Percentiles rank a stretch among this genome's conserved stretches.
Conservation (phyloP, 2,329 filamentous ascomycete species). For the Arthrobotrys megalospora region DNA sequence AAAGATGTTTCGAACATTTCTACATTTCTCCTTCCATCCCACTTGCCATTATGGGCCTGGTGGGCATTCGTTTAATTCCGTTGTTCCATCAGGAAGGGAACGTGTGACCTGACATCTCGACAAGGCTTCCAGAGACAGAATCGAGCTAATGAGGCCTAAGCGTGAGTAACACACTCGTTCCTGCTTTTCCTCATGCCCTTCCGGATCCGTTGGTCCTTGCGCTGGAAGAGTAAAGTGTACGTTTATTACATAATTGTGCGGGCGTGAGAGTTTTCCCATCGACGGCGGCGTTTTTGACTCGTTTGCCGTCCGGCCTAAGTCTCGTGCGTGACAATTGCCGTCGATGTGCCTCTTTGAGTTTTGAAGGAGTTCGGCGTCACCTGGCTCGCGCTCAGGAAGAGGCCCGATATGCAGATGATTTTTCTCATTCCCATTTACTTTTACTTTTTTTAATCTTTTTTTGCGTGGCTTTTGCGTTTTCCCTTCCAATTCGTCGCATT, state of each 20-base stretch:
- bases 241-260: conserved; percentile 42
- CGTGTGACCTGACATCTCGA: conserved; percentile 61
- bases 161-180: conserved; percentile 58
- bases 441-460: conserved; percentile 23
- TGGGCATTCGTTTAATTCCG: conserved; percentile 61
- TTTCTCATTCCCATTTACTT: conserved; percentile 19
- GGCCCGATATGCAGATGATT: conserved; percentile 27
- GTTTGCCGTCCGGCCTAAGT: conserved; percentile 9
- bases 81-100: conserved; percentile 61
- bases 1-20: conserved; percentile 11
- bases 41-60: conserved; percentile 59
- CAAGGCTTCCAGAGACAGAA: conserved; percentile 55
- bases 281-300: conserved; percentile 3
- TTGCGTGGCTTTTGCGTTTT: conserved; percentile 45
- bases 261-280: conserved; percentile 12
- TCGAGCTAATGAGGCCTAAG: conserved; percentile 46
- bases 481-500: conserved; percentile 58
- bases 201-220: conserved; percentile 58
- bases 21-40: conserved; percentile 50
- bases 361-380: conserved; percentile 53
- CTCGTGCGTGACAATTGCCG: conserved; percentile 26
- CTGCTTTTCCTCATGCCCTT: conserved; percentile 60
- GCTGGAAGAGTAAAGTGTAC: conserved; percentile 22
- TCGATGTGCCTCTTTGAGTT: conserved; percentile 24
- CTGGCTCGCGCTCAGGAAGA: conserved; percentile 50